Base-by-base conservation (phyloP, 208 protist species). In the Willaertia magna region DNA sequence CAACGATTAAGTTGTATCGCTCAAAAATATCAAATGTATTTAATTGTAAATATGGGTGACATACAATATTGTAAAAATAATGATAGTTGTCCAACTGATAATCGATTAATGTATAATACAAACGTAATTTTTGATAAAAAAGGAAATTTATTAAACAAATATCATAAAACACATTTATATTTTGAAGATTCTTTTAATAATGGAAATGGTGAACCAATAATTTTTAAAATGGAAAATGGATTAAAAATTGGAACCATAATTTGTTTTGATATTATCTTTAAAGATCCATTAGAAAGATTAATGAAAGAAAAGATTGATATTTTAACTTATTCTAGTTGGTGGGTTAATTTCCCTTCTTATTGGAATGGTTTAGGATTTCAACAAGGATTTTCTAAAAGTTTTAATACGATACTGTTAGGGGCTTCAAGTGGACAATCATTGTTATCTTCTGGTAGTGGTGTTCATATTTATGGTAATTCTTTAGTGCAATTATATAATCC, bases 151-250 rank as follows among this genome's bases (percentile, higher is more conserved):
- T n/a, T 81, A 6, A n/a, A 12, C 12, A 81, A 81, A 40, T 81
- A 81, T 51, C 76, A 81, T 26, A 81, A 81, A 40, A 51, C 76
- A 6, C 40, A 81, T 40, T 81, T 81, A n/a, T 81, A 81, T 34
- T 81, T 42, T 81, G 76, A 81, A 49, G 6, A 30, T 42, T 16
- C 12, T 18, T 44, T 81, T 52, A 43, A 81, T 51, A 11, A 6
- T 44, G 76, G 76, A 3, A n/a, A 81, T 47, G 76, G 76, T 20
- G 39, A 49, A 51, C 76, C 76, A 40, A n/a, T 51, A 1, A 40
- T 26, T 81, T 81, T 81, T n/a, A 39, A 2, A 39, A 51, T 43
- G 14, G 40, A 51, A 7, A 51, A 51, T 81, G 76, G 76, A 16
- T 16, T 47, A 1, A 40, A 51, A 51, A 44, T 78, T 43, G 76